phyloP scores from a whole-genome alignment of 192 early-diverging fungal species.

The Thamnidium elegans region DNA sequence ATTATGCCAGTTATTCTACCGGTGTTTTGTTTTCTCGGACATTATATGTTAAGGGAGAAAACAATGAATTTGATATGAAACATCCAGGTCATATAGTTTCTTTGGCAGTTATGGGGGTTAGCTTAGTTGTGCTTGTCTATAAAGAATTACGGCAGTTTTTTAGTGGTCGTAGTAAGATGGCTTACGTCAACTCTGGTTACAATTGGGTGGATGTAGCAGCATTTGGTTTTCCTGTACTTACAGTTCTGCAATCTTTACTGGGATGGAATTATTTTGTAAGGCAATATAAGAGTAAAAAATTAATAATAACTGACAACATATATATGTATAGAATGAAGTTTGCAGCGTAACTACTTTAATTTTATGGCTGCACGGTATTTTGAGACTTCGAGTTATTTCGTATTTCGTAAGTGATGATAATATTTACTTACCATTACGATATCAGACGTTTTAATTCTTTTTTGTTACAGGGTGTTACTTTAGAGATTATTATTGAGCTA shows the following conservation, averaged over 20 bases:
- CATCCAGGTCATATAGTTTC: constrained; percentile 1
- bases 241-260: background rate
- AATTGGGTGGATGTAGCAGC: constrained; percentile 9
- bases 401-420: constrained; percentile 12
- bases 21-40: constrained; percentile 1
- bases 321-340: background rate
- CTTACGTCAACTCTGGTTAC: background rate
- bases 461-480: background rate
- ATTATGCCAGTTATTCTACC: constrained; percentile 10
- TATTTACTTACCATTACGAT: background rate
- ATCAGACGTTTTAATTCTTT: background rate
- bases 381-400: background rate
- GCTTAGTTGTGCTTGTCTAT: background rate
- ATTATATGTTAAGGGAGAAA: background rate
- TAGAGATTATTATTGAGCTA: constrained; percentile 13
- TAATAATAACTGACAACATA: no score
- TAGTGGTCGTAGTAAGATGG: background rate
- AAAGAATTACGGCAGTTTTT: constrained; percentile 8
- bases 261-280: background rate
- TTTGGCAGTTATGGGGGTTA: background rate
- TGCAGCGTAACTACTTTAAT: background rate
- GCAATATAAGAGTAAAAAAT: background rate
- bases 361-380: constrained; percentile 16
- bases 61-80: background rate
- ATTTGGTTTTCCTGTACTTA: background rate